These are phyloP conservation scores for Hypomontagnella submonticulosa DNA, from an alignment of 495 filamentous ascomycete species.

Conservation along the genomic window DNA sequence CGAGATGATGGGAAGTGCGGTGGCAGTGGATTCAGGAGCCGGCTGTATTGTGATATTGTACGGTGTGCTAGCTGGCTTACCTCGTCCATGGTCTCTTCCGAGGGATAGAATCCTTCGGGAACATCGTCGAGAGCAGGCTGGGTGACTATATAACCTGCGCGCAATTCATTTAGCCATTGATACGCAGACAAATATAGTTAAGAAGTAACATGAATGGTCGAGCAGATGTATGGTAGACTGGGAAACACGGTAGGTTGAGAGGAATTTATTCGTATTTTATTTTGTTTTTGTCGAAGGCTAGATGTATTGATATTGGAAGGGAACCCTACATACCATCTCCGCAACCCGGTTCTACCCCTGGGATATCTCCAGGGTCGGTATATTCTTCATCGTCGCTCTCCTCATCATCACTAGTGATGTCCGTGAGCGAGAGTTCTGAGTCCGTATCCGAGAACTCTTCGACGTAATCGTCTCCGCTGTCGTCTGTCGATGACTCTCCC, in stretches of 20 bases:
- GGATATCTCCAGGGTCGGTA: constrained; percentile 79
- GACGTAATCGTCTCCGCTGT: constrained; percentile 56
- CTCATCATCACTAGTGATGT: constrained; percentile 59
- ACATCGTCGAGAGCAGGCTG: constrained; percentile 91
- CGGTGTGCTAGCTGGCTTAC: constrained; percentile 20
- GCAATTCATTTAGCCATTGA: constrained; percentile 31
- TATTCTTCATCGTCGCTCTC: constrained; percentile 54
- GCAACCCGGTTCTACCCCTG: constrained; percentile 79
- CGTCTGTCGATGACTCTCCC: constrained; percentile 52
- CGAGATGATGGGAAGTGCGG: not conserved
- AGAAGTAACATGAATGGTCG: not conserved
- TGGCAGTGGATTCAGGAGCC: too few relatives aligned
- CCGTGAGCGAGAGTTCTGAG: constrained; percentile 59
- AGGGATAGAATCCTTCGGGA: constrained; percentile 78
- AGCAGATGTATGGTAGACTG: not conserved
- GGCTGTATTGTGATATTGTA: constrained; percentile 6
- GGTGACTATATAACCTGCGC: constrained; percentile 70
- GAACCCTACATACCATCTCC: constrained; percentile 63
- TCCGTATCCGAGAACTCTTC: constrained; percentile 68
- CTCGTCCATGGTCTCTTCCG: constrained; percentile 58
- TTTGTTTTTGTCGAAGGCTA: constrained; percentile 5
- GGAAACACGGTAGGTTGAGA: not conserved
- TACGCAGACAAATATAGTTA: not conserved
- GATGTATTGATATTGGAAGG: constrained; percentile 20
- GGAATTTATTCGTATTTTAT: constrained; percentile 9